Evolutionary conservation across 345 rosid genomes (phyloP), one percentile per base, ranked within the genome.

Genomic region (Cardiospermum halicacabum): DNA sequence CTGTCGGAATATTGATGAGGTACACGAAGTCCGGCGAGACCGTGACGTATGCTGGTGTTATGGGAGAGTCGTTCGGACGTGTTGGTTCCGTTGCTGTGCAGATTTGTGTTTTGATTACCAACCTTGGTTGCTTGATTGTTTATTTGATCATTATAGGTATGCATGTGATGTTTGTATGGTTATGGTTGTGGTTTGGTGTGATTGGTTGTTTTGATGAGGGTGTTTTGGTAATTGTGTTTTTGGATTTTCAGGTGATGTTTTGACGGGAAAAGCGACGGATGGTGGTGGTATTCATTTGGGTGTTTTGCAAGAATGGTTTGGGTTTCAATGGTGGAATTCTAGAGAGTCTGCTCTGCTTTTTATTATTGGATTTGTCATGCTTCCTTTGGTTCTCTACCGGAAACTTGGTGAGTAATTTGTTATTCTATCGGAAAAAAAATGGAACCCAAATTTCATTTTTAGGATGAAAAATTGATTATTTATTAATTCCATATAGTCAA

Each of bases 261-360:
- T 91, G 0, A 85, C 92, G 0, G 99, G 99, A 57, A 88, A 64
- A 67, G 78, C 75, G 42, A 76, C 77, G 6, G 81, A 67, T 11
- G 91, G 86, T 53, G 51, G 79, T 3, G 67, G n/a, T n/a, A n/a
- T 78, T 32, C 96, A 94, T 64, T 58, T 85, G 61, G 99, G 97
- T 22, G 85, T 91, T 22, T 64, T 94, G 78, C 96, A 85, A 67
- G 85, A 82, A 81, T 88, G 97, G 96, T 91, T 94, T 68, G 97
- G 99, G 21, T 19, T 56, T 65, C 84, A 82, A 18, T 88, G 96
- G 97, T 94, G 99, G 99, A 91, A 84, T 66, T 64, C 96, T 0
- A 74, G 97, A 6, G 80, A 77, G 53, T 75, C 85, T 43, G 76
- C 87, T 3, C 64, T 94, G 60, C 77, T 94, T 39, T 68, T 87